Base-by-base conservation (phyloP, 306 rosid species). In the Dicorynia guianensis region DNA sequence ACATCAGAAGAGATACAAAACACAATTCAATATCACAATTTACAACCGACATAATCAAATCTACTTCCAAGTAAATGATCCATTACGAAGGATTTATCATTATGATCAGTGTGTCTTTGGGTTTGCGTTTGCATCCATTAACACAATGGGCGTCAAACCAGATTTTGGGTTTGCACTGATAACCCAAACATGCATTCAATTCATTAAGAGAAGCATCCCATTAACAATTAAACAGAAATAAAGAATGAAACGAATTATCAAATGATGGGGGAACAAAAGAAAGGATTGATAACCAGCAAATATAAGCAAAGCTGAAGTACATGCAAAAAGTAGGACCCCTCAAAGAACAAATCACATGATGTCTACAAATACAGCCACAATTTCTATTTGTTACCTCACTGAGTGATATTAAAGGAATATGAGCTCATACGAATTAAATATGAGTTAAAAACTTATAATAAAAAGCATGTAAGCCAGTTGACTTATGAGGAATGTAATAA, bases 251-350 rank as follows among this genome's bases (percentile, higher is more conserved):
- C 25, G 35, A 71, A 49, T 40, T 59, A 70, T 44, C 7, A 38
- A 49, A 14, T 18, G 14, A 62, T 63, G 63, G 13, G 42, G 72
- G 57, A 13, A 70, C 57, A 63, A 67, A 63, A 61, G 72, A 34
- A 35, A 68, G 19, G 12, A 63, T 76, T 56, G 52, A 73, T 8
- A 74, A 80, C 50, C 78, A 57, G 69, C 47, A 76, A 52, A 57
- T 56, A 54, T 20, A 63, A 53, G 57, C 54, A 74, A 54, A 48
- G 46, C 62, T 40, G 68, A 34, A 69, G 69, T 55, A 47, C 14
- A 53, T 48, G 64, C 69, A 60, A 62, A 63, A 67, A 58, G 42
- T 17, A 67, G 58, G 59, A 67, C 59, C 82, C 56, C 43, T n/a
- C 38, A 52, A 35, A 36, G 48, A 42, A 61, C 57, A 65, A 35